A percentile compares a stretch with the other conserved stretches of the same genome.
phyloP scores from a whole-genome alignment of 1,284 basidiomycete species.

The Pyrrhoderma lamaoense region DNA sequence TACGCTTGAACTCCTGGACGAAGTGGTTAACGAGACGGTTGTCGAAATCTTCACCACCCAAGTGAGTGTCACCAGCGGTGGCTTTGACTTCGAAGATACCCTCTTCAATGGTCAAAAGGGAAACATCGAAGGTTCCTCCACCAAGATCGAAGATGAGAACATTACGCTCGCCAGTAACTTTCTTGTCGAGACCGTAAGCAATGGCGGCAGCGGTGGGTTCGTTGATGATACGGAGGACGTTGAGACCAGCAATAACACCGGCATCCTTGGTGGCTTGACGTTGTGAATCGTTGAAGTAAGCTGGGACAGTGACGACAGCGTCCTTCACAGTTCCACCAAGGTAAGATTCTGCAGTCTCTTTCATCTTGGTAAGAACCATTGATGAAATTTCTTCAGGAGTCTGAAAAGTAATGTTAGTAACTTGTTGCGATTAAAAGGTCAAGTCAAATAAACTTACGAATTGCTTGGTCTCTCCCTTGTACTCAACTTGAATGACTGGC shows the following conservation, averaged over 20 bases:
- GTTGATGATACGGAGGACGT: slow-evolving; percentile 95
- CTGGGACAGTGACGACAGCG: slow-evolving; percentile 92
- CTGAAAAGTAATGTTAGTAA: slow-evolving; percentile 31
- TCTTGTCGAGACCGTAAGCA: slow-evolving; percentile 92
- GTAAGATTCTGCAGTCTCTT: slow-evolving; percentile 96
- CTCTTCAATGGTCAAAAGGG: slow-evolving; percentile 95
- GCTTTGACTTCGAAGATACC: slow-evolving; percentile 99
- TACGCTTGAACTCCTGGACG: slow-evolving; percentile 97
- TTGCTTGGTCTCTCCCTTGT: slow-evolving; percentile 87
- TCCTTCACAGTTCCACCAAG: slow-evolving; percentile 79
- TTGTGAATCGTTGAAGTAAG: slow-evolving; percentile 98
- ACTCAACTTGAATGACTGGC: slow-evolving; percentile 84
- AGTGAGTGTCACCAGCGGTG: slow-evolving; percentile 97
- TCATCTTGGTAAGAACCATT: slow-evolving; percentile 98
- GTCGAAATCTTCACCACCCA: slow-evolving; percentile 99
- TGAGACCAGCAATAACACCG: slow-evolving; percentile 83
- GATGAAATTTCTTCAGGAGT: slow-evolving; percentile 96
- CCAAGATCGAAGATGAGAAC: slow-evolving; percentile 98
- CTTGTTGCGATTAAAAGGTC: neutral
- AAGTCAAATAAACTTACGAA: slow-evolving; percentile 56
- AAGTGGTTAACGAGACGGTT: slow-evolving; percentile 98
- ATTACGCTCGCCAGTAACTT: slow-evolving; percentile 82
- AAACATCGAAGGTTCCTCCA: slow-evolving; percentile 99
- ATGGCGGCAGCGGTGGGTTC: slow-evolving; percentile 94
- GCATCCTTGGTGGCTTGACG: slow-evolving; percentile 95